Evolutionary conservation across 2,329 filamentous ascomycete genomes (phyloP).

Genomic region (Beauveria scarabaeidicola): DNA sequence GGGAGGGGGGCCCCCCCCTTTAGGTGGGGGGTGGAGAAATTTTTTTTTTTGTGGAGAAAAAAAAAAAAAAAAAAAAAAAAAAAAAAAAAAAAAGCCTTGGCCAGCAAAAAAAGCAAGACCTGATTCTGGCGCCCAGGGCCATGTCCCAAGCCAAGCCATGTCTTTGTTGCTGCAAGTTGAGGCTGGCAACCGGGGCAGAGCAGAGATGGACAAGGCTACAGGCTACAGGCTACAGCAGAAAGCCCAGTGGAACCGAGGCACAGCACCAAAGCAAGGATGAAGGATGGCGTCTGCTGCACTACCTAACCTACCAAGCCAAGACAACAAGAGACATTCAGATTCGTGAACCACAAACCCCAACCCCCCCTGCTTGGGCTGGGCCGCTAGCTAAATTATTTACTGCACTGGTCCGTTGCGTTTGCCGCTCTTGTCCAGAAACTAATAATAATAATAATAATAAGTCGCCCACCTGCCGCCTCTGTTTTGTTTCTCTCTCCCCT

Average conservation of each 20-base stretch:
- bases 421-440: constrained; percentile 5
- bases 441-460: constrained; percentile 27
- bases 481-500: constrained; percentile 27
- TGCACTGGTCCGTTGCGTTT: constrained; percentile 14
- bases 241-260: not conserved
- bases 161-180: not conserved
- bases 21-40: too few species aligned
- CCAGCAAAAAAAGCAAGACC: not conserved
- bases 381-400: not conserved
- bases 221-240: too few species aligned
- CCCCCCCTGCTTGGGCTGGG: not conserved
- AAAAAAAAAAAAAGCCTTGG: not conserved
- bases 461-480: constrained; percentile 33
- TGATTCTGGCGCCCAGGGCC: not conserved
- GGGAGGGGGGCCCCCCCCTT: too few species aligned
- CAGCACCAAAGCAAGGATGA: constrained; percentile 6
- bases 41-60: too few species aligned
- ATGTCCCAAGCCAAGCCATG: not conserved
- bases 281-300: not conserved
- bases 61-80: too few species aligned
- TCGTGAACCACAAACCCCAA: not conserved
- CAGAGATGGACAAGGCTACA: too few species aligned
- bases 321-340: not conserved
- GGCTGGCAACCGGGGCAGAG: too few species aligned
- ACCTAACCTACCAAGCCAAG: not conserved